A percentile compares a stretch with the other conserved stretches of the same genome.
These are phyloP conservation scores for Clitopilus hobsonii DNA, from an alignment of 768 basidiomycete genomes.

Conservation along the genomic window DNA sequence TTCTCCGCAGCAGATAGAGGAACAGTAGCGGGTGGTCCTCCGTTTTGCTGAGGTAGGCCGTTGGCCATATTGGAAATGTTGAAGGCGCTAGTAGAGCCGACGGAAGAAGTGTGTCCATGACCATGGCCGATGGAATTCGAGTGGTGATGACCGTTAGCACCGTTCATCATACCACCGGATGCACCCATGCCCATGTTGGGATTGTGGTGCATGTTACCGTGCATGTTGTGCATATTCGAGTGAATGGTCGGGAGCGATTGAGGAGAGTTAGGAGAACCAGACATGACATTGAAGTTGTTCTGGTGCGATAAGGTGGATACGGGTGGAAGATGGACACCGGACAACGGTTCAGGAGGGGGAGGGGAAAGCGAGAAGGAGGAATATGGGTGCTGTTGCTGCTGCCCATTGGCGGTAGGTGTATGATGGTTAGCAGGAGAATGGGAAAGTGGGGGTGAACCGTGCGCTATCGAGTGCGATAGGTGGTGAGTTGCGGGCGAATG, in stretches of 20 bases:
- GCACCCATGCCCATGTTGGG: background rate
- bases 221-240: background rate
- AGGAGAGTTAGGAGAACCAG: background rate
- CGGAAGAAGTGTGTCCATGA: background rate
- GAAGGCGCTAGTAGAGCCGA: background rate
- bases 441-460: conserved; percentile 15
- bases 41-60: background rate
- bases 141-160: background rate
- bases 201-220: background rate
- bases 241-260: conserved; percentile 1
- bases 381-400: conserved; percentile 12
- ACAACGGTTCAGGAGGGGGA: conserved; percentile 10
- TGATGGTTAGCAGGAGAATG: background rate
- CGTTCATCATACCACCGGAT: background rate
- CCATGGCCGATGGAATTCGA: background rate
- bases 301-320: conserved; percentile 7
- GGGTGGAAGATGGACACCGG: conserved; percentile 17
- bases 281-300: background rate
- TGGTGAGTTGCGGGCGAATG: conserved; percentile 21
- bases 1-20: conserved; percentile 29
- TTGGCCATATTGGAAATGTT: background rate
- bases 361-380: conserved; percentile 24
- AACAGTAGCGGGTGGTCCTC: background rate
- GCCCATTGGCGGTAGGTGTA: background rate
- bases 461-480: conserved; percentile 17